These are phyloP conservation scores for Xylaria acuta DNA, from an alignment of 495 filamentous ascomycete genomes.

Conservation along the genomic window DNA sequence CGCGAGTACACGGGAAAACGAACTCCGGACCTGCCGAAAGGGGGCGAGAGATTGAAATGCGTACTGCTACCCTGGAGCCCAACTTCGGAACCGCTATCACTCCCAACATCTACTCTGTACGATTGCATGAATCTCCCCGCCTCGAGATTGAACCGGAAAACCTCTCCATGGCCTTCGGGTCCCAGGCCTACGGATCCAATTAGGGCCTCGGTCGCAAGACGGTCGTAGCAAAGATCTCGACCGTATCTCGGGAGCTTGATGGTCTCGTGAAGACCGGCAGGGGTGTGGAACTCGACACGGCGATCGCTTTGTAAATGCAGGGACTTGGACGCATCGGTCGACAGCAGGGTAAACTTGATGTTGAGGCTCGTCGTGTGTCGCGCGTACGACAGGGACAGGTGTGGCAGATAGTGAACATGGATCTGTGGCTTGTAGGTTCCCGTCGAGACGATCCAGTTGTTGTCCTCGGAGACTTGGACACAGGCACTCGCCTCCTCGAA, in stretches of 20 bases:
- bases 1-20: not conserved
- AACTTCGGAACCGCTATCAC: conserved; percentile 72
- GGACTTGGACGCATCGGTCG: conserved; percentile 92
- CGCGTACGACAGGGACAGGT: conserved; percentile 88
- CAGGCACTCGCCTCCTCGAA: conserved; percentile 98
- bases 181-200: conserved; percentile 89
- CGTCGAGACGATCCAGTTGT: conserved; percentile 97
- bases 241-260: conserved; percentile 91
- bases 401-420: conserved; percentile 91
- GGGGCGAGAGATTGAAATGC: not conserved
- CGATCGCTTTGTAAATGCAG: conserved; percentile 92
- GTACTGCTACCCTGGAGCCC: conserved; percentile 77
- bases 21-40: not conserved
- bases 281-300: conserved; percentile 92
- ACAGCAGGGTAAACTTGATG: conserved; percentile 90
- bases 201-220: conserved; percentile 83
- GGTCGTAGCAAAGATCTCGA: conserved; percentile 84
- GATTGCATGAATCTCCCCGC: conserved; percentile 87
- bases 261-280: conserved; percentile 83
- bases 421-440: conserved; percentile 96
- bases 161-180: conserved; percentile 80
- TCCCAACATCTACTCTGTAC: conserved; percentile 79
- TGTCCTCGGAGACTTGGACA: conserved; percentile 90
- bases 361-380: conserved; percentile 95
- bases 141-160: conserved; percentile 91